Percentiles rank a stretch among this genome's conserved stretches.
phyloP scores from a whole-genome alignment of 2,329 filamentous ascomycete species.

The Penicillium oxalicum region DNA sequence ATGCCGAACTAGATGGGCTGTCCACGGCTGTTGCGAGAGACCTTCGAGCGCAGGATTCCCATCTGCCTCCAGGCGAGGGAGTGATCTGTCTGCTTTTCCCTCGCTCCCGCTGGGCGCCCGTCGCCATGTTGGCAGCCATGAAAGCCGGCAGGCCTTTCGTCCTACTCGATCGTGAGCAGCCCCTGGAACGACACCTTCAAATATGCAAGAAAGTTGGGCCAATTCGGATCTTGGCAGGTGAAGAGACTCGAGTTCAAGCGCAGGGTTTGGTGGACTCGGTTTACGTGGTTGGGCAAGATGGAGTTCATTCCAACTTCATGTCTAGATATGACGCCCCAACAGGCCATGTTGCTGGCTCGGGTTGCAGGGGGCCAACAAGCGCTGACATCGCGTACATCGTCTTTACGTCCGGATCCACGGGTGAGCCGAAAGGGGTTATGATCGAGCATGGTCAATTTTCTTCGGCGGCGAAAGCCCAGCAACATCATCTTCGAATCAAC shows the following conservation, averaged over 20 bases:
- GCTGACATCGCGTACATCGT: conserved; percentile 53
- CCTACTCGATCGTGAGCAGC: too few relatives aligned
- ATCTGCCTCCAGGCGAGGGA: too few relatives aligned
- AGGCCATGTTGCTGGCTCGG: background rate
- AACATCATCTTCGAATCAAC: conserved; percentile 17
- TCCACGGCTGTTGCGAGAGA: too few relatives aligned
- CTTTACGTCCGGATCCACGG: conserved; percentile 48
- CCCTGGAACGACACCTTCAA: background rate
- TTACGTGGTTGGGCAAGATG: background rate
- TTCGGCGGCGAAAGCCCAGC: conserved; percentile 37
- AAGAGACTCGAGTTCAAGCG: background rate
- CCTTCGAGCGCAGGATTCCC: too few relatives aligned
- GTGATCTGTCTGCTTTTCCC: too few relatives aligned
- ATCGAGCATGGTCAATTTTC: conserved; percentile 39
- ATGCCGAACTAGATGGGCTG: too few relatives aligned
- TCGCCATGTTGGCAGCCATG: too few relatives aligned
- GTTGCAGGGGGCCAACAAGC: too few relatives aligned
- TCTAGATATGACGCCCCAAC: background rate
- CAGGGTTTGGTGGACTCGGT: too few relatives aligned
- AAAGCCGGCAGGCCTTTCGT: too few relatives aligned
- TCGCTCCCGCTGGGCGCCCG: too few relatives aligned
- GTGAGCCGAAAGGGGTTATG: conserved; percentile 49
- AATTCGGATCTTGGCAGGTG: background rate
- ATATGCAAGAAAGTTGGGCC: background rate
- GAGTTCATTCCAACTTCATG: background rate